Conservation (phyloP, 768 basidiomycete species). For the Kwoniella shandongensis region DNA sequence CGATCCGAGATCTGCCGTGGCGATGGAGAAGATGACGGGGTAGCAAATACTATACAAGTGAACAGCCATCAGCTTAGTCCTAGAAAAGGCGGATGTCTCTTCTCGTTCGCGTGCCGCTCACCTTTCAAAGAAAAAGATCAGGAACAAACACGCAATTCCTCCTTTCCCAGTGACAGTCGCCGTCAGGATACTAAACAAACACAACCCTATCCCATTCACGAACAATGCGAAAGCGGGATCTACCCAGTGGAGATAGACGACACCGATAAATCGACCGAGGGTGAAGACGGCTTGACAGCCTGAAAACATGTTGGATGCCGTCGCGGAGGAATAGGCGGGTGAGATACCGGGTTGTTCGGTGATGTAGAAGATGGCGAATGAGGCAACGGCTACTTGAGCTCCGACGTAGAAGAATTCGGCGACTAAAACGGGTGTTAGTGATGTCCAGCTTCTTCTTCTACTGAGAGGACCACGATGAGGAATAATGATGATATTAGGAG, state of each 20-base stretch:
- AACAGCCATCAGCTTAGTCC: constrained; percentile 2
- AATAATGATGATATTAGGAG: no score
- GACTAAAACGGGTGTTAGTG: background rate
- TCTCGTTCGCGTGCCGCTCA: constrained; percentile 2
- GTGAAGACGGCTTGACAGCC: constrained; percentile 35
- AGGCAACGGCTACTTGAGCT: constrained; percentile 46
- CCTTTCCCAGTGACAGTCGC: constrained; percentile 31
- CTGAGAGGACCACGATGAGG: no score
- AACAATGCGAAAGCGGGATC: constrained; percentile 32
- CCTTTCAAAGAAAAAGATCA: constrained; percentile 44
- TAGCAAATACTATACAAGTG: constrained; percentile 21
- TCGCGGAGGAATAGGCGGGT: constrained; percentile 12
- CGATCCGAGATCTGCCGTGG: constrained; percentile 26
- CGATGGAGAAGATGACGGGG: constrained; percentile 28
- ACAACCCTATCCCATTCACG: constrained; percentile 32
- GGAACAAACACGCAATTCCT: constrained; percentile 37
- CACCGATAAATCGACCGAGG: constrained; percentile 40
- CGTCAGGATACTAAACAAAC: constrained; percentile 39
- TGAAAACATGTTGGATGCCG: constrained; percentile 38
- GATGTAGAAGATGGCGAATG: constrained; percentile 36
- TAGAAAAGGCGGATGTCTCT: background rate
- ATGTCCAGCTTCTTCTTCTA: no score
- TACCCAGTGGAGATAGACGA: constrained; percentile 28
- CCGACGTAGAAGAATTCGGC: constrained; percentile 34
- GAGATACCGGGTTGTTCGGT: constrained; percentile 31